phyloP scores from a whole-genome alignment of 2,329 filamentous ascomycete species.

The Penicillium sp. region DNA sequence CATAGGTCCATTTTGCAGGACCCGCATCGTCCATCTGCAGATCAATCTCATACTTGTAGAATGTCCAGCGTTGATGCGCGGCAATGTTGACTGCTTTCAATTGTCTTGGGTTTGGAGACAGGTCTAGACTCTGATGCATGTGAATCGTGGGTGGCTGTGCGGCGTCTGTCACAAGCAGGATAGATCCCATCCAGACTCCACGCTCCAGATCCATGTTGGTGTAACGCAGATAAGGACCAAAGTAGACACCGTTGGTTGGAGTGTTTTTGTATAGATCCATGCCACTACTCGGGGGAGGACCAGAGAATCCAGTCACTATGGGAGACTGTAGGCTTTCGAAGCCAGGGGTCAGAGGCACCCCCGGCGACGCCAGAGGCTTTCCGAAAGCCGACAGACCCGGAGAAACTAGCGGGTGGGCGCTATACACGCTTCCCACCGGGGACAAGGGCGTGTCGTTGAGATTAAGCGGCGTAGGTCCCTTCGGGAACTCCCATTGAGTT shows the following conservation, averaged over 20 bases:
- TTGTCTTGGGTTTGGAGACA: constrained; percentile 90
- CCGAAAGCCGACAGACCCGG: constrained; percentile 59
- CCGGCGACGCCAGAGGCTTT: constrained; percentile 69
- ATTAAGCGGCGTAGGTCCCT: constrained; percentile 85
- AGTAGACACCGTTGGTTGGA: constrained; percentile 95
- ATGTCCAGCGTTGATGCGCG: constrained; percentile 89
- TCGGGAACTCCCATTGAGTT: constrained; percentile 98
- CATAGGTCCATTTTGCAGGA: constrained; percentile 91
- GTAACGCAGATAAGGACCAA: constrained; percentile 92
- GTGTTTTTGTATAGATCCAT: constrained; percentile 92
- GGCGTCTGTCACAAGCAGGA: constrained; percentile 86
- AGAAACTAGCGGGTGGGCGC: constrained; percentile 65
- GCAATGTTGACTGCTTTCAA: constrained; percentile 78
- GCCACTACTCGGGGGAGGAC: constrained; percentile 82
- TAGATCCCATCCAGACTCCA: constrained; percentile 88
- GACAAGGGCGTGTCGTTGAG: constrained; percentile 80
- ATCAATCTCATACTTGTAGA: constrained; percentile 92
- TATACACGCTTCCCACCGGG: constrained; percentile 73
- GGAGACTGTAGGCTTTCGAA: constrained; percentile 83
- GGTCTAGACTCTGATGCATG: constrained; percentile 81
- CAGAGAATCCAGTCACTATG: constrained; percentile 71
- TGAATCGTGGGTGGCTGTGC: constrained; percentile 94
- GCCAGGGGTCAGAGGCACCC: constrained; percentile 76
- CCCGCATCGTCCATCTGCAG: constrained; percentile 79
- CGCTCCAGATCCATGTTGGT: constrained; percentile 95